Evolutionary conservation across 139 green algal species (phyloP), one percentile per base, ranked within the genome.

Genomic region (Chlorella sp.): DNA sequence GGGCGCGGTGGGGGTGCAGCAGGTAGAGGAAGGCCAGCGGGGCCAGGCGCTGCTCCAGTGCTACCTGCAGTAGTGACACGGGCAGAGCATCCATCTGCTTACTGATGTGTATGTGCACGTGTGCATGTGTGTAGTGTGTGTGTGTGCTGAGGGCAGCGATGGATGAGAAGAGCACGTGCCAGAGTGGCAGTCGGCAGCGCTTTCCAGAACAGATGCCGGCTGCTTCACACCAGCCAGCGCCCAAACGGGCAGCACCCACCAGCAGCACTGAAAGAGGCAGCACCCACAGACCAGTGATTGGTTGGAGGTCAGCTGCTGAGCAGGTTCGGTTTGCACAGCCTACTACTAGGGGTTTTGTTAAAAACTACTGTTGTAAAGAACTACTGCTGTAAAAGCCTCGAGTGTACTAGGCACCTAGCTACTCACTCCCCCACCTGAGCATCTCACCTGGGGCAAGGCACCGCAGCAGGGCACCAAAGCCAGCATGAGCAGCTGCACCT

Each of bases 1-100:
- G 40, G 26, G 91, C 48, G 7, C 86, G 42, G 14, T 91, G 81
- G 3, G 91, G 91, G 69, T 94, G 89, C 37, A 85, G 81, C 61
- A 94, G 48, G 82, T 89, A 93, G 64, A 94, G 86, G 14, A 94
- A 87, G 34, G 81, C 76, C 1, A 94, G 15, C 15, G 92, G 91
- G 0, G 71, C 87, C 34, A 93, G 28, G 30, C 76, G 42, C 28
- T 86, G 22, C 57, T 86, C 64, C 78, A 92, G 71, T 21, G 66
- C 78, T 0, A 3, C 34, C 73, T 89, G 66, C 48, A 9, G 48
- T 57, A 9, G 9, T 5, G 48, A 57, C 5, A 57, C 5, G 5
- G 48, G 48, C 48, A 57, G 48, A 57, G 48, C 48, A 9, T 57
- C 48, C 48, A 73, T 2, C 11, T 26, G 64, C 64, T 73, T 73